Percentiles rank a stretch among this genome's conserved stretches.
These are phyloP conservation scores for Cystofilobasidium ferigula DNA, from an alignment of 768 basidiomycete genomes.

Conservation along the genomic window DNA sequence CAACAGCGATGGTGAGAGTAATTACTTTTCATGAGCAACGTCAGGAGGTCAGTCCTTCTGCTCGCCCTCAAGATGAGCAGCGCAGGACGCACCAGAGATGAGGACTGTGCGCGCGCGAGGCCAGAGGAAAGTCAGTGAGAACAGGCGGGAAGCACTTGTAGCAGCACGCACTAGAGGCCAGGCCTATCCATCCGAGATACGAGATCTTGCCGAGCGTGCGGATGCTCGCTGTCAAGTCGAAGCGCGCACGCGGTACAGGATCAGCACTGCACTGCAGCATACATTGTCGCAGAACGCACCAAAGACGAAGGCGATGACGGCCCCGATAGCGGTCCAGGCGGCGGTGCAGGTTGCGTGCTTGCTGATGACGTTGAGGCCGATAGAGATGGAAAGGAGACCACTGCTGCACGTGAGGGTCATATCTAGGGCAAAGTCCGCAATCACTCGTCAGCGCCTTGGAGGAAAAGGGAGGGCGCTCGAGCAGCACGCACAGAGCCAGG, in stretches of 20 bases:
- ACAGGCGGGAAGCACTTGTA: too few species aligned
- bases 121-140: neutral
- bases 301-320: constrained; percentile 31
- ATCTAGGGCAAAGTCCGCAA: too few species aligned
- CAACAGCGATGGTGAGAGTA: constrained; percentile 32
- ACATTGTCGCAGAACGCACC: too few species aligned
- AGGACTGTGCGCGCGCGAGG: neutral
- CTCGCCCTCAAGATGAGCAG: too few species aligned
- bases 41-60: too few species aligned
- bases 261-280: too few species aligned
- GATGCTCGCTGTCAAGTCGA: constrained; percentile 26
- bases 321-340: constrained; percentile 36
- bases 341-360: constrained; percentile 38
- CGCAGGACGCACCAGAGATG: too few species aligned
- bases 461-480: neutral
- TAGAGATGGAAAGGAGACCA: constrained; percentile 35
- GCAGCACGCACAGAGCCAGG: neutral
- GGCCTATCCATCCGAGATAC: constrained; percentile 33
- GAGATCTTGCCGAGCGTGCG: constrained; percentile 35
- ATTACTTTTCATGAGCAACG: too few species aligned
- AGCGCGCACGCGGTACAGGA: neutral
- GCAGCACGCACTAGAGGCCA: constrained; percentile 22
- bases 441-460: too few species aligned
- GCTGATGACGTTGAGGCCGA: constrained; percentile 37
- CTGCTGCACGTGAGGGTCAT: neutral